These are phyloP conservation scores for Rhodotorula sp. DNA, from an alignment of 1,284 basidiomycete genomes.

Conservation along the genomic window DNA sequence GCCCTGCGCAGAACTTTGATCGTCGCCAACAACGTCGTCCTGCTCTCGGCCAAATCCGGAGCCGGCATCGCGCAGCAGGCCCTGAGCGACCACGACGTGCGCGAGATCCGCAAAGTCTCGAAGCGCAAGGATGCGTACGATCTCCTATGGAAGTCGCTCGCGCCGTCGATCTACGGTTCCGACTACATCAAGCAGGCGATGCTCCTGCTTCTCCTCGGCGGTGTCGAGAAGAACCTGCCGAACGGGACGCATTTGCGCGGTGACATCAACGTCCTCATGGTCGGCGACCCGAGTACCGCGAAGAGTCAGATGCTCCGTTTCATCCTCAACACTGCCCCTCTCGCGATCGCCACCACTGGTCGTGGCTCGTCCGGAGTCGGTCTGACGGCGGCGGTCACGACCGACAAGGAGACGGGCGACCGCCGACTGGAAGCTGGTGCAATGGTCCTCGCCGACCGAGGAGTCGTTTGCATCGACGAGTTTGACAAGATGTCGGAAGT, in stretches of 20 bases:
- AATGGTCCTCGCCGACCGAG: constrained; percentile 99
- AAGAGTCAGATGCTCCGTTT: constrained; percentile 97
- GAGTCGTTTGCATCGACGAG: constrained; percentile 99
- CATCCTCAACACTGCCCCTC: constrained; percentile 90
- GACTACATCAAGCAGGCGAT: constrained; percentile 95
- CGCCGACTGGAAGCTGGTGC: constrained; percentile 95
- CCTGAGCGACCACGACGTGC: constrained; percentile 91
- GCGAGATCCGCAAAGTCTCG: constrained; percentile 90
- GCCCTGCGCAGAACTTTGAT: constrained; percentile 70
- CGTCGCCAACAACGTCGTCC: constrained; percentile 91
- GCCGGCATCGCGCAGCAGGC: constrained; percentile 84
- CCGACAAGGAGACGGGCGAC: constrained; percentile 94
- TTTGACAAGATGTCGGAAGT: constrained; percentile 99
- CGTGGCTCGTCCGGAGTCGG: constrained; percentile 96
- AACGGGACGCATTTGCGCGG: constrained; percentile 99
- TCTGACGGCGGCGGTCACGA: constrained; percentile 98
- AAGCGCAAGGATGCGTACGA: constrained; percentile 82
- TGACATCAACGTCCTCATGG: constrained; percentile 99
- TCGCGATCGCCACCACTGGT: constrained; percentile 97
- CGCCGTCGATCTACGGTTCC: constrained; percentile 95
- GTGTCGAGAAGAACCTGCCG: constrained; percentile 94
- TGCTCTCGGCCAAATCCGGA: constrained; percentile 94
- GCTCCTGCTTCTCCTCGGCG: constrained; percentile 86
- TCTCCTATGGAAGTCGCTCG: constrained; percentile 88
- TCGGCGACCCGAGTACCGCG: constrained; percentile 96